phyloP scores from a whole-genome alignment of 306 rosid genomes.

The Albizia julibrissin region DNA sequence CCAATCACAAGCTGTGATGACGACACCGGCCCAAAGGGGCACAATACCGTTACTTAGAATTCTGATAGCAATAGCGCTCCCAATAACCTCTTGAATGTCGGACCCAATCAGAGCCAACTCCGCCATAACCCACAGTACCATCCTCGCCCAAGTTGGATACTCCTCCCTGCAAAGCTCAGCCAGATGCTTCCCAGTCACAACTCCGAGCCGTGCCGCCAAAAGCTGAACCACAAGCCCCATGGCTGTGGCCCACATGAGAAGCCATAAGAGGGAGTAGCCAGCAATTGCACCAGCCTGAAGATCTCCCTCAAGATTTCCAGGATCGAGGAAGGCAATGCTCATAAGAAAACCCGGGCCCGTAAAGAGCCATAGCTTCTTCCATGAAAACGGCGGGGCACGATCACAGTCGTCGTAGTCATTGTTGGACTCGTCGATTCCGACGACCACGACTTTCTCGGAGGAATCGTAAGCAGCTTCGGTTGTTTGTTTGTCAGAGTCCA shows the following conservation, averaged over 20 bases:
- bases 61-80: constrained; percentile 93
- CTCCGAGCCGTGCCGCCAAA: constrained; percentile 86
- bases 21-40: constrained; percentile 95
- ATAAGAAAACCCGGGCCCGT: constrained; percentile 94
- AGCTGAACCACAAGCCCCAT: constrained; percentile 92
- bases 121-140: constrained; percentile 89
- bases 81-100: constrained; percentile 97
- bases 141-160: constrained; percentile 84
- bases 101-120: constrained; percentile 92
- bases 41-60: constrained; percentile 71
- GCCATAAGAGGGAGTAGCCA: constrained; percentile 90
- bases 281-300: constrained; percentile 95
- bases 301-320: constrained; percentile 94
- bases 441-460: constrained; percentile 61
- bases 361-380: constrained; percentile 96
- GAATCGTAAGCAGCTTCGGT: constrained; percentile 73
- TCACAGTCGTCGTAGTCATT: constrained; percentile 24
- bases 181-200: constrained; percentile 88
- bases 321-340: constrained; percentile 96
- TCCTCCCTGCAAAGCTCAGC: constrained; percentile 94
- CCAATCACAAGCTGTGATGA: constrained; percentile 92
- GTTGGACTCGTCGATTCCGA: constrained; percentile 50
- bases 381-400: constrained; percentile 73
- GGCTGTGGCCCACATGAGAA: constrained; percentile 89
- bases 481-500: constrained; percentile 40